Conservation (phyloP, 2,329 filamentous ascomycete species). For the Lojkania enalia region DNA sequence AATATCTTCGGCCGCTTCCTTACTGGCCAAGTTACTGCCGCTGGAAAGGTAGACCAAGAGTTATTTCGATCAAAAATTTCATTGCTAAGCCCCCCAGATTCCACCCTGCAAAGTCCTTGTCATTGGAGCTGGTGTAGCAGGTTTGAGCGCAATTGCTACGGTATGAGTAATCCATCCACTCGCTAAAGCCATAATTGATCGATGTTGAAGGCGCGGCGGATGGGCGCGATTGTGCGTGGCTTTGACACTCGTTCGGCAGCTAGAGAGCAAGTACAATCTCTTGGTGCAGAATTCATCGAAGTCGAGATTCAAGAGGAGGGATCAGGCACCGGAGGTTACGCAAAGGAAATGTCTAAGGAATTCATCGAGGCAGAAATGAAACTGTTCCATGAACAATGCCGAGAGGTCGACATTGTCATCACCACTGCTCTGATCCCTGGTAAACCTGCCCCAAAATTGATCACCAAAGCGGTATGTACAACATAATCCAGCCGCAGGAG, state of each 20-base stretch:
- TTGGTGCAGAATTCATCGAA: constrained; percentile 88
- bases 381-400: constrained; percentile 82
- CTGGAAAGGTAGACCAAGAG: constrained; percentile 57
- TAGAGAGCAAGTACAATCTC: constrained; percentile 85
- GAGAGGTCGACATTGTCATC: constrained; percentile 89
- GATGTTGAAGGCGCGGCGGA: constrained; percentile 65
- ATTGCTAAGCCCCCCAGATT: constrained; percentile 72
- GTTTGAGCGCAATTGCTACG: constrained; percentile 84
- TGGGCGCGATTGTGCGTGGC: constrained; percentile 86
- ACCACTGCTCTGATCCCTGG: constrained; percentile 92
- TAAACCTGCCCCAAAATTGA: constrained; percentile 78
- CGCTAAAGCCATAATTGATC: not conserved
- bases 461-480: constrained; percentile 65
- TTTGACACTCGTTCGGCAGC: constrained; percentile 91
- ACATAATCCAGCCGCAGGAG: not conserved
- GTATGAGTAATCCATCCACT: constrained; percentile 42
- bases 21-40: constrained; percentile 87
- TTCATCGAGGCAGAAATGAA: constrained; percentile 94
- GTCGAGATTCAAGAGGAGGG: constrained; percentile 85
- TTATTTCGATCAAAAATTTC: constrained; percentile 6
- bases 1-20: constrained; percentile 88
- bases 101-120: constrained; percentile 88
- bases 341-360: constrained; percentile 92
- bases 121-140: constrained; percentile 87
- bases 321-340: constrained; percentile 81